Percentiles rank a stretch among this genome's conserved stretches.
Conservation (phyloP, 331 rosid species). For the Erythrophleum ivorense region DNA sequence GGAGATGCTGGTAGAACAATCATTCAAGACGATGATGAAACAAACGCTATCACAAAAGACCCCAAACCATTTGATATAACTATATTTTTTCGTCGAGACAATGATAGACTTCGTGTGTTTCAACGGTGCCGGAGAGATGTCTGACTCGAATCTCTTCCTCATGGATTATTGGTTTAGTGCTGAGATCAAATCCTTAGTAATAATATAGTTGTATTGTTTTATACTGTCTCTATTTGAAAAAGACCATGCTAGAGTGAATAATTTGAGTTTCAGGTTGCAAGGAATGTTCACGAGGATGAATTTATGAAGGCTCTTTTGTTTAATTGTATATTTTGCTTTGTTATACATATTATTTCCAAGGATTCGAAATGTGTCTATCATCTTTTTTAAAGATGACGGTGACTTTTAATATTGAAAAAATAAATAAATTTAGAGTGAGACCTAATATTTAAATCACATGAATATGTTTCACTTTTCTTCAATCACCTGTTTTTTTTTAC, state of each 20-base stretch:
- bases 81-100: slow-evolving; percentile 49
- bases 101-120: slow-evolving; percentile 41
- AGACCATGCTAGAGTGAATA: slow-evolving; percentile 6
- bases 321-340: no score
- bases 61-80: slow-evolving; percentile 40
- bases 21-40: background rate
- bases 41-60: background rate
- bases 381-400: no score
- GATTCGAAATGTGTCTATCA: no score
- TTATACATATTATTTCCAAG: no score
- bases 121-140: slow-evolving; percentile 21
- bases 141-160: slow-evolving; percentile 7
- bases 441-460: no score
- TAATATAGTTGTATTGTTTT: background rate
- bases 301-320: no score
- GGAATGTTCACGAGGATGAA: background rate
- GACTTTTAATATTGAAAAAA: no score
- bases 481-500: no score
- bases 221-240: background rate
- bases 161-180: slow-evolving; percentile 1
- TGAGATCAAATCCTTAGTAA: slow-evolving; percentile 24
- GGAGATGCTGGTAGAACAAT: background rate
- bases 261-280: slow-evolving; percentile 17
- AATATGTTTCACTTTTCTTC: no score
- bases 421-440: no score